Evolutionary conservation across 768 basidiomycete species (phyloP).

Genomic region (Epithele typhae): DNA sequence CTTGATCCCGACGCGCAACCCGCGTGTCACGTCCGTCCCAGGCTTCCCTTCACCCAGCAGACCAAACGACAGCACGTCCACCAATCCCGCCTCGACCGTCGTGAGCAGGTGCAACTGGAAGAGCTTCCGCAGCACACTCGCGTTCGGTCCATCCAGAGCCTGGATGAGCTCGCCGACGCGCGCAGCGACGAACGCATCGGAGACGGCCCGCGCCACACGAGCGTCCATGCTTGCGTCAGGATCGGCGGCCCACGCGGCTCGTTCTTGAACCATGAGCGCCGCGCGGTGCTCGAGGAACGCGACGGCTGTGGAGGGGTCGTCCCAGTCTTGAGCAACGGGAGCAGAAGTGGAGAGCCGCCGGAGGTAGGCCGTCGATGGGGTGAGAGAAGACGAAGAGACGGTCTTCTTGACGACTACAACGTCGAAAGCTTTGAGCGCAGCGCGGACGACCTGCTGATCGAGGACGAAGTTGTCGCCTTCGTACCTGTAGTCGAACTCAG

Average conservation of each 20-base stretch:
- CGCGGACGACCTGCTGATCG: conserved; percentile 69
- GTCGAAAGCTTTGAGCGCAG: conserved; percentile 58
- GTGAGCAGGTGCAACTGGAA: conserved; percentile 58
- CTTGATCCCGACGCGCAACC: conserved; percentile 47
- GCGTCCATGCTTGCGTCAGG: conserved; percentile 54
- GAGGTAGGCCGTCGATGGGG: conserved; percentile 52
- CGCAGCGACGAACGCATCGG: conserved; percentile 63
- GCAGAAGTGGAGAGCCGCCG: conserved; percentile 36
- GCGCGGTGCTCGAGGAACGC: conserved; percentile 63
- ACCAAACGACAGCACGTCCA: conserved; percentile 56
- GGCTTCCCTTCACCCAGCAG: conserved; percentile 28
- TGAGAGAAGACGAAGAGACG: conserved; percentile 29
- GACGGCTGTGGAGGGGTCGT: conserved; percentile 32
- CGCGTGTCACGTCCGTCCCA: conserved; percentile 39
- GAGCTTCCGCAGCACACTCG: conserved; percentile 27
- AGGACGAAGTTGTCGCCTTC: conserved; percentile 82
- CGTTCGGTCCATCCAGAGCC: conserved; percentile 23
- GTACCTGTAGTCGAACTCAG: no score
- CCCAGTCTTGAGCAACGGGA: conserved; percentile 28
- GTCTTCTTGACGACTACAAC: conserved; percentile 27
- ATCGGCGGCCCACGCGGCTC: conserved; percentile 30
- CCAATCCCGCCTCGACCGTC: conserved; percentile 48
- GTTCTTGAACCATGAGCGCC: conserved; percentile 46
- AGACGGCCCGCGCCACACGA: conserved; percentile 57
- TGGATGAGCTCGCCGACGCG: conserved; percentile 48